Conservation (phyloP, 345 rosid species). For the Streptanthus diversifolius region DNA sequence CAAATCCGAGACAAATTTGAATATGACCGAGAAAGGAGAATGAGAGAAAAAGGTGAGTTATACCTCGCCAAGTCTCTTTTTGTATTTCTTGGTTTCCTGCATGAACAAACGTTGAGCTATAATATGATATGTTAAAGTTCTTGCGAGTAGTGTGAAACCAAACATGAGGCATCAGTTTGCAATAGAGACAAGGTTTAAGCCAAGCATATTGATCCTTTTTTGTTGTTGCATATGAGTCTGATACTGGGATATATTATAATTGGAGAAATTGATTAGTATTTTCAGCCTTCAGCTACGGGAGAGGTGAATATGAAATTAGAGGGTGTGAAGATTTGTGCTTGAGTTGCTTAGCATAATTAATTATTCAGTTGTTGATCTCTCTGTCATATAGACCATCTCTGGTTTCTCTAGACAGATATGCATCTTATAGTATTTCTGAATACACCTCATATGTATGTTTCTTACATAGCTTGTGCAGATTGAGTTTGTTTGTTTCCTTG, state of each 20-base stretch:
- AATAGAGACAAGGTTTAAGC: not conserved
- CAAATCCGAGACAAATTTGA: conserved; percentile 80
- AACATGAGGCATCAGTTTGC: not conserved
- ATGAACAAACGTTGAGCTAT: not conserved
- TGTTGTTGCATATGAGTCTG: not conserved
- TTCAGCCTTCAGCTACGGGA: not conserved
- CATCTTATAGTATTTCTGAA: not conserved
- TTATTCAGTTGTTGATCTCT: not conserved
- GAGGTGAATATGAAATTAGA: not conserved
- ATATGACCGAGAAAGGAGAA: conserved; percentile 73
- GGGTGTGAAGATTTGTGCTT: not conserved
- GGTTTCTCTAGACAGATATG: not conserved
- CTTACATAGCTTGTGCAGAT: not conserved
- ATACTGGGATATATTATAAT: not conserved
- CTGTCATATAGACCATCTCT: not conserved
- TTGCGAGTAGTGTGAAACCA: not conserved
- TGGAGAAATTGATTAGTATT: not conserved
- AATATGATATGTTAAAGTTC: not conserved
- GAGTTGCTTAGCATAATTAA: not conserved
- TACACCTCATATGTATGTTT: not conserved
- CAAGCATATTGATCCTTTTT: not conserved
- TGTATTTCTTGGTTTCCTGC: not conserved
- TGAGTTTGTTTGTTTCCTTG: not conserved
- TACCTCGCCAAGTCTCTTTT: not conserved
- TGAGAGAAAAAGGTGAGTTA: conserved; percentile 70